phyloP scores from a whole-genome alignment of 176 grass and related monocot genomes.

The Lolium rigidum region DNA sequence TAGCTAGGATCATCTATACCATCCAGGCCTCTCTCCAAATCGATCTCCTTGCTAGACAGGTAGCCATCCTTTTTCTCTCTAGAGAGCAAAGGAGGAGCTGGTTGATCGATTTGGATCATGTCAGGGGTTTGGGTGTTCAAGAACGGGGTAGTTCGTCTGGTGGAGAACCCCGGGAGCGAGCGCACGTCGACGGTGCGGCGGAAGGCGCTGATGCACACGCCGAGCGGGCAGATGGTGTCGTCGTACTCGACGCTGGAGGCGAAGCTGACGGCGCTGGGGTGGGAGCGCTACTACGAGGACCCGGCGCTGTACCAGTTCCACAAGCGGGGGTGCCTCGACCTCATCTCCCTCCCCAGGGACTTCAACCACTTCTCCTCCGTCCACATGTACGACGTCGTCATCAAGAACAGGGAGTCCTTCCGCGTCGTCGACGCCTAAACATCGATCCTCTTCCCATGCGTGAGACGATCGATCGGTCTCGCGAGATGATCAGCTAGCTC shows the following conservation, averaged over 20 bases:
- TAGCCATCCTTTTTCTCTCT: background rate
- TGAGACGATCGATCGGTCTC: background rate
- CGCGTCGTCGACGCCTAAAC: slow-evolving; percentile 59
- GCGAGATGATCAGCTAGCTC: background rate
- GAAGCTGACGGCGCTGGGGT: slow-evolving; percentile 72
- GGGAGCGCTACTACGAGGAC: slow-evolving; percentile 89
- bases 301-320: slow-evolving; percentile 78
- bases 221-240: slow-evolving; percentile 66
- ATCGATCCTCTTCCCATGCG: background rate
- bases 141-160: slow-evolving; percentile 65
- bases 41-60: background rate
- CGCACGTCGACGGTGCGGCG: slow-evolving; percentile 37
- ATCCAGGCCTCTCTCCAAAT: background rate
- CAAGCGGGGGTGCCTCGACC: slow-evolving; percentile 72
- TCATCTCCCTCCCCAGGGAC: slow-evolving; percentile 86
- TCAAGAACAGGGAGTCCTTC: slow-evolving; percentile 91
- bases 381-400: slow-evolving; percentile 92
- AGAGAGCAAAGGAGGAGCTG: background rate
- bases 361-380: slow-evolving; percentile 79
- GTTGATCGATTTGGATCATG: slow-evolving; percentile 35
- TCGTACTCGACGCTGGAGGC: slow-evolving; percentile 72
- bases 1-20: slow-evolving; percentile 1
- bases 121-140: slow-evolving; percentile 92
- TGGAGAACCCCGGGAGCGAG: slow-evolving; percentile 63
- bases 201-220: slow-evolving; percentile 69